Evolutionary conservation across 2,329 filamentous ascomycete genomes (phyloP), one percentile per base, ranked within the genome.

Genomic region (Sclerotinia glacialis): DNA sequence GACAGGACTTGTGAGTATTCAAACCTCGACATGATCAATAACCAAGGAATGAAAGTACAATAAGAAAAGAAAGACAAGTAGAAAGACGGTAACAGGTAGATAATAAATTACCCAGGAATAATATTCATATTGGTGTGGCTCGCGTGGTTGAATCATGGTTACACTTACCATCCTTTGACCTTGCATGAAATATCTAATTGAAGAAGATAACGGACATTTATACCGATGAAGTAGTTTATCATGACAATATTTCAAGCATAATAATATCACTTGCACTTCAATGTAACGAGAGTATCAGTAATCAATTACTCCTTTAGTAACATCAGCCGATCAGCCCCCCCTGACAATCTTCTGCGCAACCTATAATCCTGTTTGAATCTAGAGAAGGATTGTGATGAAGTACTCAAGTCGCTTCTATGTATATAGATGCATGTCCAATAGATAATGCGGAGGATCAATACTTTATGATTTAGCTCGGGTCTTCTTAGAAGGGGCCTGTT

Each of bases 311-410:
- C 26, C 46, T 53, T 61, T 31, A n/a, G 46, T 21, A 14, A n/a
- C 34, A 53, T 66, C 64, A 66, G 44, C 44, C 64, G 64, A 66
- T 46, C 14, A 52, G 14, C 34, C 28, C 46, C 46, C 64, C 56
- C 64, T 62, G 64, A 61, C 46, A 42, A 66, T 52, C 26, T n/a
- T 34, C 5, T 49, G 31, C 37, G 23, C 55, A 46, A 59, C 55
- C 55, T 34, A 34, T 59, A n/a, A 28, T 59, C 26, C 11, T 28
- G 26, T 21, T 46, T 21, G 26, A 59, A 59, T 46, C 40, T 23
- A 14, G 28, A 42, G 42, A 31, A 34, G 14, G 18, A 34, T 34
- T 53, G 28, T 34, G 28, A 53, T 18, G 5, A 53, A 53, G 7
- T 11, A 31, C 7, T 53, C 4, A 23, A 46, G 6, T 34, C 7